Evolutionary conservation across 1,284 basidiomycete species (phyloP).

Genomic region (Trametes hirsuta): DNA sequence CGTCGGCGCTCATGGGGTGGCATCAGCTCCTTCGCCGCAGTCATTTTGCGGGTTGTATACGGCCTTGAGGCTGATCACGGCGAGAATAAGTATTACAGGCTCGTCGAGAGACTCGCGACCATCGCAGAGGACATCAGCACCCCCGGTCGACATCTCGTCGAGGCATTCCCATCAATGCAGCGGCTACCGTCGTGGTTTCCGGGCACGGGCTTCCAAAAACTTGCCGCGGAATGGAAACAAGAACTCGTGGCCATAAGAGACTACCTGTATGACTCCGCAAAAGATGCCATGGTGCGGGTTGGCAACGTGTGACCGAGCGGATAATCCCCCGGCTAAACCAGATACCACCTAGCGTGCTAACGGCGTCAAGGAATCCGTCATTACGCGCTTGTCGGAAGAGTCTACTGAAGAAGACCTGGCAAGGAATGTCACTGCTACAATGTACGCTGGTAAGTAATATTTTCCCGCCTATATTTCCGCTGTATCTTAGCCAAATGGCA

Average conservation of each 20-base stretch:
- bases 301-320: not conserved
- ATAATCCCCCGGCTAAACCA: not conserved
- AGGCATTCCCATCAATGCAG: conserved; percentile 20
- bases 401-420: conserved; percentile 8
- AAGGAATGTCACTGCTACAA: conserved; percentile 12
- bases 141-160: conserved; percentile 18
- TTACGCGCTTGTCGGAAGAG: conserved; percentile 5
- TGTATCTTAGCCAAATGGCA: too few relatives aligned
- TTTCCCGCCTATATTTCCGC: not conserved
- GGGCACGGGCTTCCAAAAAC: conserved; percentile 12
- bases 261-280: conserved; percentile 13
- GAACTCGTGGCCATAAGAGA: conserved; percentile 12
- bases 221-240: conserved; percentile 12
- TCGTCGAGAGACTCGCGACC: conserved; percentile 10
- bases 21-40: conserved; percentile 33
- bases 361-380: conserved; percentile 4
- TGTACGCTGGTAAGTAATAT: conserved; percentile 17
- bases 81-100: conserved; percentile 23
- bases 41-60: conserved; percentile 35
- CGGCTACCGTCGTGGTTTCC: conserved; percentile 21
- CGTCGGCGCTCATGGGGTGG: too few relatives aligned
- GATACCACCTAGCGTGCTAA: not conserved
- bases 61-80: conserved; percentile 33
- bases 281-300: conserved; percentile 10
- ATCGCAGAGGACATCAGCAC: conserved; percentile 19